Base-by-base conservation (phyloP, 345 rosid genomes). In the Balakata baccata region DNA sequence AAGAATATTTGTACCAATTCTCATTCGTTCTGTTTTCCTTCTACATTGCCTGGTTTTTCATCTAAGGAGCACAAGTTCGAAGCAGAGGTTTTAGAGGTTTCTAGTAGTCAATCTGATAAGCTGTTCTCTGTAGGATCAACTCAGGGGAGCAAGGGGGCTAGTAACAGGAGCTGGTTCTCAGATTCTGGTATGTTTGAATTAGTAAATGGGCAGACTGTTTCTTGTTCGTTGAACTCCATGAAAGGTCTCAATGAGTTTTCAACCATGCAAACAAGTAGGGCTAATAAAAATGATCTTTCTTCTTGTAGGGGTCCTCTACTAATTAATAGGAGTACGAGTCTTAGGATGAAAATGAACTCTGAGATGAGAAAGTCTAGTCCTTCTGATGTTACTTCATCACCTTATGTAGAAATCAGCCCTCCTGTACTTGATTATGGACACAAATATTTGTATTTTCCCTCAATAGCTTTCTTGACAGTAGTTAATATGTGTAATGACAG, bases 1-100 rank as follows among this genome's bases (percentile, higher is more conserved):
- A 81, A 78, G 77, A 79, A 60, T 78, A 81, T 86, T 46, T 87
- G 92, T 77, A 68, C 81, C 8, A 72, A 64, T 79, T 83, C 90
- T 65, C 86, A 85, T 63, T 81, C 77, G 8, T 83, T 89, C 75
- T 86, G 90, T 83, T 86, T 89, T 80, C 96, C 87, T 74, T 90
- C 98, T 41, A 87, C 91, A 18, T 78, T 87, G 69, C 74, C 79
- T 60, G 87, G 83, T 59, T 76, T 84, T 78, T 72, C 71, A 17
- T 75, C 77, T 47, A 62, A 69, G 54, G 85, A 70, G 67, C 72
- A 61, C 50, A 66, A 64, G 37, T 68, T 38, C 41, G 65, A 77
- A 74, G 47, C 37, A 45, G 82, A 70, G 72, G 68, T 74, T 80
- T 61, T 81, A 77, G 84, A 82, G 66, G 82, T 59, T 69, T 70